These are phyloP conservation scores for Pueraria montana DNA, from an alignment of 306 rosid genomes.

Conservation along the genomic window DNA sequence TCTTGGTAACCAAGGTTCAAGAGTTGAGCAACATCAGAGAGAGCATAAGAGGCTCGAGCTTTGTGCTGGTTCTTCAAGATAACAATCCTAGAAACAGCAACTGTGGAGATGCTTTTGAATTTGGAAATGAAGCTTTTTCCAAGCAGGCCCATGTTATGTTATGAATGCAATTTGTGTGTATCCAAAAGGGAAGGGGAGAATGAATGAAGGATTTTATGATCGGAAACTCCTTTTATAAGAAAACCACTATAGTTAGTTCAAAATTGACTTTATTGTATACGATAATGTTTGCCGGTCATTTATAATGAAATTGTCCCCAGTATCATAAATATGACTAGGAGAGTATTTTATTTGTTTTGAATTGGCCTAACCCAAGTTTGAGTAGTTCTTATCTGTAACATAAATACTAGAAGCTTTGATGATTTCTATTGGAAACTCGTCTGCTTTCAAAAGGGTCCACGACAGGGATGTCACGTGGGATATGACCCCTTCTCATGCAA, in stretches of 20 bases:
- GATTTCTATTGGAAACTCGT: background rate
- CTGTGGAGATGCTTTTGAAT: conserved; percentile 52
- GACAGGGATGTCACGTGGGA: background rate
- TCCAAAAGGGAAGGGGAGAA: background rate
- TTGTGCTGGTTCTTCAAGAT: conserved; percentile 69
- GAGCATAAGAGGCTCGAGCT: conserved; percentile 57
- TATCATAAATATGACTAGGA: background rate
- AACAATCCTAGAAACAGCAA: conserved; percentile 63
- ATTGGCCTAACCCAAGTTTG: conserved; percentile 32
- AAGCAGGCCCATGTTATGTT: conserved; percentile 64
- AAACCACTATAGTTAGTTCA: conserved; percentile 21
- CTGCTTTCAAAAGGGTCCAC: background rate
- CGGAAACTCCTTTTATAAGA: conserved; percentile 12
- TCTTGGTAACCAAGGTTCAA: conserved; percentile 69
- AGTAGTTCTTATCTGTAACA: conserved; percentile 3
- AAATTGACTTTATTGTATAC: conserved; percentile 24
- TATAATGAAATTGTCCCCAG: conserved; percentile 28
- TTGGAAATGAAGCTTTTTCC: conserved; percentile 67
- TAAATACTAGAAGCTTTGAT: conserved; percentile 9
- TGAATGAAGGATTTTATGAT: conserved; percentile 1
- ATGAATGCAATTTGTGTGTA: conserved; percentile 18
- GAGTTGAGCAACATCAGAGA: conserved; percentile 66
- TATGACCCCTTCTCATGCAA: conserved; percentile 33
- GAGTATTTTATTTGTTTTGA: conserved; percentile 20
- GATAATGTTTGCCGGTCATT: background rate